These are phyloP conservation scores for Mortierella antarctica DNA, from an alignment of 192 early-diverging fungal species.

Conservation along the genomic window DNA sequence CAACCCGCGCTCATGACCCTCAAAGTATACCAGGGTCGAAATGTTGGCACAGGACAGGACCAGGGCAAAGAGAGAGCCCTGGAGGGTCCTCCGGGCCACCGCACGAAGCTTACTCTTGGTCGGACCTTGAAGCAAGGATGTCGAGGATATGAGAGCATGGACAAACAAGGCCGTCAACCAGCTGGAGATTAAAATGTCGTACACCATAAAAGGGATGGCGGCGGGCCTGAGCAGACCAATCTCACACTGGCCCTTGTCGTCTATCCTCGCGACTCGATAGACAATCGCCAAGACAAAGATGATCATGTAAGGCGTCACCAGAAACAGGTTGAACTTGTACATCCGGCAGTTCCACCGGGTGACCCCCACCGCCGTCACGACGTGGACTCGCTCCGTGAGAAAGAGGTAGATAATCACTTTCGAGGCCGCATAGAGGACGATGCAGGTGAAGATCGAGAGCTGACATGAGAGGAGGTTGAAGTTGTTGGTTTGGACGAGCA, in stretches of 20 bases:
- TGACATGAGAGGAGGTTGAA: constrained; percentile 50
- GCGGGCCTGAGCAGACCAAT: constrained; percentile 17
- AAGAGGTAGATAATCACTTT: constrained; percentile 61
- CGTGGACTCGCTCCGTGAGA: constrained; percentile 53
- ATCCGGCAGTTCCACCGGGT: constrained; percentile 45
- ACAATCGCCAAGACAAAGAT: constrained; percentile 42
- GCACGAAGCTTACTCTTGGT: constrained; percentile 28
- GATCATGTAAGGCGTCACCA: constrained; percentile 46
- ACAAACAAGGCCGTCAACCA: constrained; percentile 44
- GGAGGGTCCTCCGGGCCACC: constrained; percentile 52
- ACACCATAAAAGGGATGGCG: constrained; percentile 16
- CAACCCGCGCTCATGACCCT: constrained; percentile 56
- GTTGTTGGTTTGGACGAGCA: constrained; percentile 61
- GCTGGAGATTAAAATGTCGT: constrained; percentile 25
- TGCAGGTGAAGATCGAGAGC: constrained; percentile 48
- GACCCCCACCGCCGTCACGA: constrained; percentile 33
- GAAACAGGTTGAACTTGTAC: constrained; percentile 52
- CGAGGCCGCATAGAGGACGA: constrained; percentile 49
- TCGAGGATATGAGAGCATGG: constrained; percentile 25
- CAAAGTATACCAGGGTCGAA: constrained; percentile 31
- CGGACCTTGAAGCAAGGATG: constrained; percentile 39
- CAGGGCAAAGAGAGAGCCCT: constrained; percentile 49
- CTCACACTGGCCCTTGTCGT: constrained; percentile 16
- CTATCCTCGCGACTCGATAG: constrained; percentile 25
- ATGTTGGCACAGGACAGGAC: constrained; percentile 56